Evolutionary conservation across 1,284 basidiomycete genomes (phyloP).

Genomic region (Ganoderma sinense): DNA sequence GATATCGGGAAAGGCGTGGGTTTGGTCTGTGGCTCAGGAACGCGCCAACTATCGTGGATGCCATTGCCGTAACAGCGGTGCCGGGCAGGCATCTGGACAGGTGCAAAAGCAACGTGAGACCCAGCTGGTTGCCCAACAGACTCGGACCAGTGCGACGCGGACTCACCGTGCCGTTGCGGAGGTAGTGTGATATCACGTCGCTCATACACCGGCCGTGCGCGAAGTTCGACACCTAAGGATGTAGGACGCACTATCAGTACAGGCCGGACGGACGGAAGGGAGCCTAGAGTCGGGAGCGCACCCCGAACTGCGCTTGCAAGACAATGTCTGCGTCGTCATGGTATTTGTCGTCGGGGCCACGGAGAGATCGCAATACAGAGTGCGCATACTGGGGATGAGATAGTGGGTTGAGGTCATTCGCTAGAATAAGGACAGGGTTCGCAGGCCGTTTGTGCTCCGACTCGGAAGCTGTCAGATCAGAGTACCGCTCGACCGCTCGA

Average conservation of each 20-base stretch:
- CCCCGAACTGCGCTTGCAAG: not conserved
- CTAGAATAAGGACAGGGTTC: not conserved
- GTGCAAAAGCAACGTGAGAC: not conserved
- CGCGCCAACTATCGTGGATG: not conserved
- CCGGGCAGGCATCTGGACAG: not conserved
- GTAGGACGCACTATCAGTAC: not conserved
- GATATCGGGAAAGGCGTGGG: not conserved
- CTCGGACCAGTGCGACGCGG: not conserved
- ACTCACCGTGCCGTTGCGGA: not conserved
- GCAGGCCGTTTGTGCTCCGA: not conserved
- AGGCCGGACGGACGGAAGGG: not conserved
- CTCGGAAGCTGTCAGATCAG: constrained; percentile 14
- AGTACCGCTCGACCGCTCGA: constrained; percentile 24
- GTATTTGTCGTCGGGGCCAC: not conserved
- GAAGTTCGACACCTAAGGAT: not conserved
- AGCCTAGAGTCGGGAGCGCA: not conserved
- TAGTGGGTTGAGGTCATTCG: not conserved
- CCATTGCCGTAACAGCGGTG: not conserved
- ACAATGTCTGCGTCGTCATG: not conserved
- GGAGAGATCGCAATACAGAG: not conserved
- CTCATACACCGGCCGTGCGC: not conserved
- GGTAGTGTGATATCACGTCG: not conserved
- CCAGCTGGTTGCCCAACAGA: not conserved
- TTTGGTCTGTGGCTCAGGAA: not conserved
- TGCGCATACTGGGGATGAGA: not conserved